Base-by-base conservation (phyloP, 495 filamentous ascomycete species). In the Hamigera avellanea region DNA sequence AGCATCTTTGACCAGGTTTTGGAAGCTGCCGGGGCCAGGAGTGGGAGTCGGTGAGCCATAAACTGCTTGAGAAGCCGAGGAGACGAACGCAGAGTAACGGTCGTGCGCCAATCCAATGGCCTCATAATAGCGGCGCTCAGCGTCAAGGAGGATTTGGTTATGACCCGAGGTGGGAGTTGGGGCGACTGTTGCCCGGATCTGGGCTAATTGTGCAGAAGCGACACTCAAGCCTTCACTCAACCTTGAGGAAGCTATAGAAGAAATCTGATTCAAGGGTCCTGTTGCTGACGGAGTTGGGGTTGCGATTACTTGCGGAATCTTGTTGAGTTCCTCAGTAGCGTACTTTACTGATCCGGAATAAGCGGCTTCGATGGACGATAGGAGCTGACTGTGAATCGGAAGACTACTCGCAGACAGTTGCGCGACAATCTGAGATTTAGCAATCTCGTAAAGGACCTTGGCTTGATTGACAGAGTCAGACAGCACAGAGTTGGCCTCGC, bases 101-200 rank as follows among this genome's bases (percentile, higher is more conserved):
- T 77, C 82, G 49, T 91, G 81, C 2, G 84, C 84, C 14, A 85
- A 44, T 12, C 84, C 84, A 36, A 88, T 44, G 8, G 75, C 81
- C 37, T 84, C 78, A 44, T 86, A 86, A 52, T 87, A 91, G 43
- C 78, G 79, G 36, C 75, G 64, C 42, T 73, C 76, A 18, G 79
- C 77, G 37, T 76, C 71, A 14, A 74, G 62, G 7, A 81, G 44
- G 37, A 70, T 70, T 26, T 64, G 64, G 43, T 78, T 70, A 43
- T 65, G 62, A 12, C 64, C 61, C 29, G 65, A 53, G 9, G 72
- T 73, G 4, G 73, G 69, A 3, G 78, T 73, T 4, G 70, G 64
- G 6, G 73, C 64, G 16, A 77, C 54, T 26, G 72, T 74, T 19
- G 70, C 62, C 46, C 75, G 79, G 16, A 72, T 70, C 28, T 61